These are phyloP conservation scores for Saussurea involucrata DNA, from an alignment of 129 eudicot species.

Conservation along the genomic window DNA sequence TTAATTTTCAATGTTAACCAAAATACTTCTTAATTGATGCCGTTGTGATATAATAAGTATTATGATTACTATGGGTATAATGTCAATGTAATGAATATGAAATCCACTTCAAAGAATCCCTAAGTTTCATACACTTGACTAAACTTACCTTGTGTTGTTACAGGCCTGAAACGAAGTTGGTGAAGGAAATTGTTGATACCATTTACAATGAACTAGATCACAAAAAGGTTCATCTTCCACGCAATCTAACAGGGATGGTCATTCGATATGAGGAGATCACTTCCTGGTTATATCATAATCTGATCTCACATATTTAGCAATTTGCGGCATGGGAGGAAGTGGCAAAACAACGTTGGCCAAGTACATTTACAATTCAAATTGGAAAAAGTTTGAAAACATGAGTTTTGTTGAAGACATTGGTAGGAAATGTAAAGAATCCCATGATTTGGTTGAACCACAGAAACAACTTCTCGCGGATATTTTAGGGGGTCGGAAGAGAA, in stretches of 20 bases:
- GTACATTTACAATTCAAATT: background rate
- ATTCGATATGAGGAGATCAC: background rate
- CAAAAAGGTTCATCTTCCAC: slow-evolving; percentile 1
- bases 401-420: background rate
- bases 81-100: too few relatives aligned
- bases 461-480: background rate
- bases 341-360: slow-evolving; percentile 18
- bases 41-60: background rate
- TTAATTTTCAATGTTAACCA: background rate
- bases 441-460: background rate
- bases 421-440: background rate
- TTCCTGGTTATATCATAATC: background rate
- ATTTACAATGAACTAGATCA: background rate
- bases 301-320: background rate
- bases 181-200: slow-evolving; percentile 8
- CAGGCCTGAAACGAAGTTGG: background rate
- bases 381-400: background rate
- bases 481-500: background rate
- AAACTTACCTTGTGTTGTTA: background rate
- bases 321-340: slow-evolving; percentile 24
- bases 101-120: background rate
- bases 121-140: background rate
- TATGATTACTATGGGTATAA: background rate
- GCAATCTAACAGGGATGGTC: background rate
- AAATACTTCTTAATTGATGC: background rate